These are phyloP conservation scores for Blastomyces parvus DNA, from an alignment of 2,329 filamentous ascomycete species.

Conservation along the genomic window DNA sequence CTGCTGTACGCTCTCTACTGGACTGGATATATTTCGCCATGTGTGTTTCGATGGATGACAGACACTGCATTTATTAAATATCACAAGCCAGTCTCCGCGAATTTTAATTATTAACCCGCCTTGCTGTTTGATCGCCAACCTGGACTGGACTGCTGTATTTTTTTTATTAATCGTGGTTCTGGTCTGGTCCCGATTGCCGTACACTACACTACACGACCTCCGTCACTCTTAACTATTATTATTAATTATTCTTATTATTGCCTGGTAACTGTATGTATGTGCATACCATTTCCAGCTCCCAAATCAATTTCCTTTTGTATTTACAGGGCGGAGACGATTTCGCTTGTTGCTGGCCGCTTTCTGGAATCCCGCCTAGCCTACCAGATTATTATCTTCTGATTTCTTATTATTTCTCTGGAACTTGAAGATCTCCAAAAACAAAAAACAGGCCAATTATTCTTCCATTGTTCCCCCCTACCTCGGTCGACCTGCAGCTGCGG, in stretches of 20 bases:
- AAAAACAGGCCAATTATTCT: not conserved
- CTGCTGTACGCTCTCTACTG: not conserved
- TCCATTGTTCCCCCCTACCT: not conserved
- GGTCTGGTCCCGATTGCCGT: no score
- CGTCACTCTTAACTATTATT: not conserved
- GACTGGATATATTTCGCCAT: slow-evolving; percentile 5
- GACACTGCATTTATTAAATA: not conserved
- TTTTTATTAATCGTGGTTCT: not conserved
- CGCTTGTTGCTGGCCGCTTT: not conserved
- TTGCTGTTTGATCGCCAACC: not conserved
- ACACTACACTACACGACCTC: not conserved
- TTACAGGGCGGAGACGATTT: not conserved
- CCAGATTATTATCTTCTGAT: not conserved
- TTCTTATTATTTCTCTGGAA: not conserved
- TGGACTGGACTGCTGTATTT: not conserved
- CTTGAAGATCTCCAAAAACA: not conserved
- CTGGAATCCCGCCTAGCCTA: not conserved
- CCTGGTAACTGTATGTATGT: no score
- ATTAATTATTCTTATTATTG: no score
- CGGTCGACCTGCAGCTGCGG: not conserved
- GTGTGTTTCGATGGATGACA: not conserved
- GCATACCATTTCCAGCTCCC: no score
- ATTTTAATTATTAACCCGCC: not conserved
- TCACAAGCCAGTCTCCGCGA: not conserved
- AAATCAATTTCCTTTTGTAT: no score